Evolutionary conservation across 371 early-diverging fungal genomes (phyloP).

Genomic region (Mucor circinelloides): DNA sequence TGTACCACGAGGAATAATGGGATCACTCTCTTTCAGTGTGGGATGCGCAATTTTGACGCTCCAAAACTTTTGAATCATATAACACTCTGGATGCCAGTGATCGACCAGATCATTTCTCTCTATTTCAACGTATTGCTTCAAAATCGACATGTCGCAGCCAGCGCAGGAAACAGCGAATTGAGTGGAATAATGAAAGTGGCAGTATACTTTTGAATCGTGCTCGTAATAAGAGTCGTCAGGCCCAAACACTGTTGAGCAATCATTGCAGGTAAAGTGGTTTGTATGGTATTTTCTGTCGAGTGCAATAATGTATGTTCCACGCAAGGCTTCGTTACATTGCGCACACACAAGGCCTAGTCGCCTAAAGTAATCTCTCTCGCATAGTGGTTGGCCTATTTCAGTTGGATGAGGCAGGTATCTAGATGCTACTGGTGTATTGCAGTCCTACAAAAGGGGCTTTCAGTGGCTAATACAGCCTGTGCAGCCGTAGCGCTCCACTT

Average conservation of each 20-base stretch:
- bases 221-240: conserved; percentile 96
- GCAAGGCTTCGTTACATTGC: conserved; percentile 85
- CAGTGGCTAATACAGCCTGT: not conserved
- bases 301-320: conserved; percentile 92
- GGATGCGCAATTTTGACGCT: conserved; percentile 65
- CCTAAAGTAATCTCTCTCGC: conserved; percentile 90
- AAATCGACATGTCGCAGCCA: conserved; percentile 90
- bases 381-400: conserved; percentile 66
- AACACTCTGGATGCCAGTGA: conserved; percentile 98
- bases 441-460: conserved; percentile 62
- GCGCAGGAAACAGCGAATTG: conserved; percentile 88
- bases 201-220: conserved; percentile 88
- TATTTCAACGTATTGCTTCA: conserved; percentile 93
- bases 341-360: conserved; percentile 87
- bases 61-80: conserved; percentile 96
- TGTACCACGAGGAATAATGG: not conserved
- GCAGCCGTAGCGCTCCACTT: not conserved
- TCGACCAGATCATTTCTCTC: conserved; percentile 73
- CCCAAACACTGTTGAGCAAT: conserved; percentile 90
- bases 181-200: conserved; percentile 93
- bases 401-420: conserved; percentile 83
- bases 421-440: conserved; percentile 76
- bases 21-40: conserved; percentile 16
- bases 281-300: conserved; percentile 91
- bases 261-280: conserved; percentile 95